Evolutionary conservation across 176 grass and related monocot genomes (phyloP).

Genomic region (Eleusine indica): DNA sequence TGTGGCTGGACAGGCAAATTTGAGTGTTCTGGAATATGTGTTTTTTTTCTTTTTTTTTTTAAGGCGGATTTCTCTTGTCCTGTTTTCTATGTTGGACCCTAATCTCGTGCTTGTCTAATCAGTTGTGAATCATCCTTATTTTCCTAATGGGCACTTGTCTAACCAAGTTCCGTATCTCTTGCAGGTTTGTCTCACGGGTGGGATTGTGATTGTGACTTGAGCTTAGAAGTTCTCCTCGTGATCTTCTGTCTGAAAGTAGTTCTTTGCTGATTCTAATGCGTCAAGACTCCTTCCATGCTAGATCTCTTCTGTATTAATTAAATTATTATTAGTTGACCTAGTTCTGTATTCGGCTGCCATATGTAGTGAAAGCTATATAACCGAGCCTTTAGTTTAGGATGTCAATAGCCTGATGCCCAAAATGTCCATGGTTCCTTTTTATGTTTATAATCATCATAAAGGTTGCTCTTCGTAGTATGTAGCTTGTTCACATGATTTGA

Average conservation of each 20-base stretch:
- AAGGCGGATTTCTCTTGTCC: background rate
- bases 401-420: conserved; percentile 46
- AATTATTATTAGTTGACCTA: conserved; percentile 46
- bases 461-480: conserved; percentile 35
- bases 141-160: background rate
- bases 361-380: conserved; percentile 41
- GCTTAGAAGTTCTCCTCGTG: conserved; percentile 31
- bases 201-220: conserved; percentile 23
- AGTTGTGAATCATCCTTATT: background rate
- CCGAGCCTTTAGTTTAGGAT: conserved; percentile 43
- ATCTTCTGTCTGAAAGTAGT: conserved; percentile 29
- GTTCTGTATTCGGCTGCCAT: conserved; percentile 37
- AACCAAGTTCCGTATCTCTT: conserved; percentile 13
- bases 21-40: background rate
- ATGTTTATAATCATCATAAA: background rate
- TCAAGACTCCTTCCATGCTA: conserved; percentile 36
- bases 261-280: conserved; percentile 40
- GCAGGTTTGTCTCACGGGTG: conserved; percentile 41
- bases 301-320: conserved; percentile 34
- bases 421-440: conserved; percentile 39
- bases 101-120: background rate
- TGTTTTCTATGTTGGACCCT: background rate
- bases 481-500: conserved; percentile 34
- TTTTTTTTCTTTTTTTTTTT: background rate
- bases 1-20: conserved; percentile 1